Base-by-base conservation (phyloP, 1,284 basidiomycete genomes). In the Rhodotorula sp. region DNA sequence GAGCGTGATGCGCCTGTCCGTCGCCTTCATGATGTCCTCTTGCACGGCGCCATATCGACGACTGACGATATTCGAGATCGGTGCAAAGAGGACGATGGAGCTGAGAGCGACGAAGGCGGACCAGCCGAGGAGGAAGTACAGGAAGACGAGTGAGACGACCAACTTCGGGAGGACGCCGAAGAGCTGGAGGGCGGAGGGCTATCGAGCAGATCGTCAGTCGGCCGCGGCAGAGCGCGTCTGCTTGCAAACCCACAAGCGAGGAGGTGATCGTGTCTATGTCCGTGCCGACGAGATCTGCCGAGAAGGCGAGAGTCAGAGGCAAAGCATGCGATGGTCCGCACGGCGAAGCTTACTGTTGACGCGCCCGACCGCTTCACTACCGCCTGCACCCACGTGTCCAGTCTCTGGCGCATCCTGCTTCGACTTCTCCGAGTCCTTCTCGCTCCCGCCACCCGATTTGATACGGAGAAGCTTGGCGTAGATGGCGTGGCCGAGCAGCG, bases 101-200 rank as follows among this genome's bases (percentile, higher is more conserved):
- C 57, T 67, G 52, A 74, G 66, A 6, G 73, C 70, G 58, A 74
- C 68, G 48, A 72, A 74, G 29, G 70, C 63, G 7, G 62, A 66
- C 80, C 85, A 84, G 0, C 93, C 93, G 11, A 95, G 86, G 13
- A 95, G 82, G 74, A 90, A 85, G 81, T 92, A 94, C n/a, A 94
- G 84, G 81, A 93, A 91, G 10, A 84, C 65, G 2, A 84, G 83
- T 1, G 89, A 92, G 55, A 95, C 86, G 63, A 88, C 76, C 64
- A 95, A 87, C 79, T 96, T 74, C 2, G 73, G 73, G 1, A 67
- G 59, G 46, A 72, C 64, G 17, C 66, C 70, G 24, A 67, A 62
- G 5, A 74, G 66, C n/a, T 74, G 67, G 13, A 74, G 65, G 1
- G 61, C 56, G 3, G 67, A 48, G 1, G 70, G 65, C 64, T 66